These are phyloP conservation scores for Aspergillus cristatus DNA, from an alignment of 495 filamentous ascomycete genomes.

Conservation along the genomic window DNA sequence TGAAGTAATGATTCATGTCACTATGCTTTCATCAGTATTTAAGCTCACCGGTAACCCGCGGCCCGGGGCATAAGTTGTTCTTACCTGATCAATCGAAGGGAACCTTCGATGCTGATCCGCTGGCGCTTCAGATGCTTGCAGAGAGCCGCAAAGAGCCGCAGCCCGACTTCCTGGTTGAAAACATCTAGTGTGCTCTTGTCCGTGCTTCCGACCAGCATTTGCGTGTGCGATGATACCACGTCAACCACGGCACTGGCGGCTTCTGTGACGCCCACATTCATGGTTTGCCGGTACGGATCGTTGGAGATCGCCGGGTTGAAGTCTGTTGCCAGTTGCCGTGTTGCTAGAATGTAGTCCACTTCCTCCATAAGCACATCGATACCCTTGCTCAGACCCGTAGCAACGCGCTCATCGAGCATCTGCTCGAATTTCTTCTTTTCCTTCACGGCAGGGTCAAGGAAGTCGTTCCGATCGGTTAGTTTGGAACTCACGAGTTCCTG, in stretches of 20 bases:
- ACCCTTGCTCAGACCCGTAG: slow-evolving; percentile 90
- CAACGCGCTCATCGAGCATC: slow-evolving; percentile 95
- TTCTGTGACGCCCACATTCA: slow-evolving; percentile 72
- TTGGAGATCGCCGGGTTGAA: slow-evolving; percentile 68
- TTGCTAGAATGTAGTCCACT: slow-evolving; percentile 90
- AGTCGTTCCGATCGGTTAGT: slow-evolving; percentile 87
- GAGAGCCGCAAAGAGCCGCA: slow-evolving; percentile 78
- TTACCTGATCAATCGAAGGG: slow-evolving; percentile 81
- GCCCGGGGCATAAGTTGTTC: slow-evolving; percentile 3
- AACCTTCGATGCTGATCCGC: slow-evolving; percentile 80
- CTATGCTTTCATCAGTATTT: slow-evolving; percentile 28
- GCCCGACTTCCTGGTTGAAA: slow-evolving; percentile 95
- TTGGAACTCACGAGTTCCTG: slow-evolving; percentile 78
- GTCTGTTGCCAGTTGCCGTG: slow-evolving; percentile 74
- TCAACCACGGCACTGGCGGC: slow-evolving; percentile 76
- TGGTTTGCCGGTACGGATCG: slow-evolving; percentile 33
- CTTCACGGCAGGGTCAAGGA: slow-evolving; percentile 79
- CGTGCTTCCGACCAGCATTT: slow-evolving; percentile 83
- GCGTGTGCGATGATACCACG: slow-evolving; percentile 77
- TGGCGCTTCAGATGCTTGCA: slow-evolving; percentile 98
- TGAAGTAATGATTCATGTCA: slow-evolving; percentile 90
- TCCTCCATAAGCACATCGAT: slow-evolving; percentile 98
- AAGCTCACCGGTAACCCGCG: background rate
- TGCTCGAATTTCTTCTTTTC: slow-evolving; percentile 99
- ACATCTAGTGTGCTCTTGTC: slow-evolving; percentile 97